Base-by-base conservation (phyloP, 2,329 filamentous ascomycete species). In the Nigrospora sphaerica region DNA sequence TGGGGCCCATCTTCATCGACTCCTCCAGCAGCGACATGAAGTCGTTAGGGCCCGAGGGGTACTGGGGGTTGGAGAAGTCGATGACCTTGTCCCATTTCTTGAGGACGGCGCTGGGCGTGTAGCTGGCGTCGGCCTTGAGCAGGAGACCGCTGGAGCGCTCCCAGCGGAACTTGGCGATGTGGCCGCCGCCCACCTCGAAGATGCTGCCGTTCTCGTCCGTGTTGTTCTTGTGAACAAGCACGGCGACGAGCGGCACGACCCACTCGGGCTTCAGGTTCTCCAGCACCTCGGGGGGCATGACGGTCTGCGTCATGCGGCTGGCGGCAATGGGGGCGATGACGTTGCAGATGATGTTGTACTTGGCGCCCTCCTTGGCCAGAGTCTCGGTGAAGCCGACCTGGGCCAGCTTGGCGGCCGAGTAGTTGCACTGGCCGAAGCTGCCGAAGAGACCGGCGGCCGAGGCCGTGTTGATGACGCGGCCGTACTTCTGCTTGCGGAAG, bases 401-500 rank as follows among this genome's bases (percentile, higher is more conserved):
- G 54, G 88, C 87, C 54, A 97, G 78, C 76, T 97, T 98, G 62
- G 93, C 93, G 50, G 93, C 91, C 75, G 92, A 95, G 73, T 98
- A 98, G 72, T 96, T 97, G 66, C 84, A 81, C 74, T 97, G 92
- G 55, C 92, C 93, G 62, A 96, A 97, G 72, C 82, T 93, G 61
- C 93, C 93, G 66, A 95, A 97, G 45, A 98, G 77, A 60, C 93
- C 93, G 51, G 93, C 91, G 47, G 90, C 90, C n/a, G 92, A 97
- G 34, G 92, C 83, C 19, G 93, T 97, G 77, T 95, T 97, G 73
- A 98, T 95, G 56, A 98, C 77, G 59, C 93, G 83, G 53, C 93
- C 93, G 66, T 88, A 98, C 81, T 96, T 97, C 73, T 98, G 93
- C 75, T 97, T 97, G 63, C 92, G 81, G 80, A 98, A 97, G 70